Evolutionary conservation across 73 alveolate species (phyloP).

Genomic region (Tetrahymena elliotti): DNA sequence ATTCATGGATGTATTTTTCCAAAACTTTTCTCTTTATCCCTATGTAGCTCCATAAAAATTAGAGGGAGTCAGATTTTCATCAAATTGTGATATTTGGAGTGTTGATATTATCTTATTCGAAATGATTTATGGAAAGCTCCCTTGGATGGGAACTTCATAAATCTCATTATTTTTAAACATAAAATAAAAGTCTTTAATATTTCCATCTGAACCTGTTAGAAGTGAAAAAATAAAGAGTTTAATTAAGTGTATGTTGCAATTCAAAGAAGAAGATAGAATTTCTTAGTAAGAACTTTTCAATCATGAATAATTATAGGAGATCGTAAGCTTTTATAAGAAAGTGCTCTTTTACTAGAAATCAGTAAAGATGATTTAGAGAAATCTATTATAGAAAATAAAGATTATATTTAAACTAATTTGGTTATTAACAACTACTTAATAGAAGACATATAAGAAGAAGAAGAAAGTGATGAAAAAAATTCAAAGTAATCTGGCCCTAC

Average conservation of each 20-base stretch:
- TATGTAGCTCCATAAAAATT: slow-evolving; percentile 22
- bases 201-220: slow-evolving; percentile 31
- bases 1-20: slow-evolving; percentile 35
- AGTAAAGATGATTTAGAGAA: slow-evolving; percentile 25
- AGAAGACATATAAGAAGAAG: not conserved
- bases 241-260: slow-evolving; percentile 5
- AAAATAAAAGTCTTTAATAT: not conserved
- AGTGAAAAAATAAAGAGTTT: slow-evolving; percentile 19
- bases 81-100: slow-evolving; percentile 33
- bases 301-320: slow-evolving; percentile 17
- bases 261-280: slow-evolving; percentile 14
- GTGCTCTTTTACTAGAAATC: slow-evolving; percentile 2
- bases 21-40: slow-evolving; percentile 13
- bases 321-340: not conserved
- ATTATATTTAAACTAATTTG: slow-evolving; percentile 7
- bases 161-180: slow-evolving; percentile 6
- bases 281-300: slow-evolving; percentile 22
- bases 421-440: slow-evolving; percentile 4
- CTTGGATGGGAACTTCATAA: slow-evolving; percentile 32
- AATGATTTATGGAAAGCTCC: slow-evolving; percentile 33
- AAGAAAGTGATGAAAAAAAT: not conserved
- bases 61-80: not conserved
- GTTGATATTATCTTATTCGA: slow-evolving; percentile 21
- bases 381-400: slow-evolving; percentile 19
- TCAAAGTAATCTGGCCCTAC: not conserved